Evolutionary conservation across 1,284 basidiomycete genomes (phyloP).

Genomic region (Cryptococcus sp.): DNA sequence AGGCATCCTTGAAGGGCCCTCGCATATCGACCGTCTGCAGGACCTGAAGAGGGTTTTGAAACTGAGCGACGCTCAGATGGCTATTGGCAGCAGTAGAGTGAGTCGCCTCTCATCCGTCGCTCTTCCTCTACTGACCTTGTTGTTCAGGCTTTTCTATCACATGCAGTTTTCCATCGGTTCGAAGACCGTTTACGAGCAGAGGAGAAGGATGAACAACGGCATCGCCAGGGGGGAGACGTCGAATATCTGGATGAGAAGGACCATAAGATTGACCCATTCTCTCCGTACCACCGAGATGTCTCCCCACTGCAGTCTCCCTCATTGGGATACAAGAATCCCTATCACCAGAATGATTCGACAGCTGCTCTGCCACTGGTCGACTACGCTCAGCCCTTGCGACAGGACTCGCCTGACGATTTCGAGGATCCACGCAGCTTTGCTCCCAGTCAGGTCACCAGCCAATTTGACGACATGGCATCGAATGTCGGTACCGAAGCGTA

Average conservation of each 20-base stretch:
- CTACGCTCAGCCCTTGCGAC: slow-evolving; percentile 72
- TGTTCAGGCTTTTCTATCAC: slow-evolving; percentile 81
- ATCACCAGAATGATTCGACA: slow-evolving; percentile 43
- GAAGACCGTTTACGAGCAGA: slow-evolving; percentile 81
- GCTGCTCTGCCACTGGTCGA: slow-evolving; percentile 67
- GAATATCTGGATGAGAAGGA: slow-evolving; percentile 57
- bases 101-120: slow-evolving; percentile 19
- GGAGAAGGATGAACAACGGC: slow-evolving; percentile 81
- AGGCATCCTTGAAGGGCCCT: slow-evolving; percentile 50
- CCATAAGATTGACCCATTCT: slow-evolving; percentile 65
- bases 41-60: slow-evolving; percentile 63
- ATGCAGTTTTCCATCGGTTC: slow-evolving; percentile 80
- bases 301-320: slow-evolving; percentile 38
- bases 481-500: slow-evolving; percentile 86
- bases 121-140: neutral
- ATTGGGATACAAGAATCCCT: slow-evolving; percentile 57
- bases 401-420: slow-evolving; percentile 59
- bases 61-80: slow-evolving; percentile 72
- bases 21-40: slow-evolving; percentile 48
- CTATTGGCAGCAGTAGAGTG: slow-evolving; percentile 78
- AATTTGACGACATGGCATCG: slow-evolving; percentile 73
- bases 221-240: slow-evolving; percentile 62
- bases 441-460: slow-evolving; percentile 67
- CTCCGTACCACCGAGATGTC: slow-evolving; percentile 73
- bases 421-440: slow-evolving; percentile 63